Evolutionary conservation across 192 early-diverging fungal genomes (phyloP), one percentile per base, ranked within the genome.

Genomic region (Dimargaris cristalligena): DNA sequence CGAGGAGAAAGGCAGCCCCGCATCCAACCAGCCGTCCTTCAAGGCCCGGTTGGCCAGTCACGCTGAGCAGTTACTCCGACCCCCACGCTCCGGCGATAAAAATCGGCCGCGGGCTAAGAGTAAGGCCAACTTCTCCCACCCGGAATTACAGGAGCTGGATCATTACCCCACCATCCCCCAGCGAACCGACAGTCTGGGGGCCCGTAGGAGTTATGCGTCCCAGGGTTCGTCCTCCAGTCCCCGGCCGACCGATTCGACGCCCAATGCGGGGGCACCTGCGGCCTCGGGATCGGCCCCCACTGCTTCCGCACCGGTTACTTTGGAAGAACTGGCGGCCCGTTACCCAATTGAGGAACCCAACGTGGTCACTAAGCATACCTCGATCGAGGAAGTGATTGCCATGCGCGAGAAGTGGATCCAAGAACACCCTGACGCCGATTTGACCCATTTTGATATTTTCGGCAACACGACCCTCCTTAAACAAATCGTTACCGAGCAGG

Each of bases 401-500:
- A 56, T 56, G 54, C 14, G 16, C 20, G 54, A 56, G 34, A 29
- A 34, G 29, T 56, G 54, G 54, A 28, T 56, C 4, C 31, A 29
- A 16, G 54, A 56, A 33, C 10, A 56, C 30, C 54, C 54, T 33
- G 54, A 56, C 32, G 31, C 54, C 16, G 32, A 33, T 34, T 16
- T 56, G 54, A 18, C 26, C 2, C 1, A 31, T 14, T 23, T n/a
- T 16, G 20, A 56, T 2, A 34, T n/a, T 16, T 18, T 56, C n/a
- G 38, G 38, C 16, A 56, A 56, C 32, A 34, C 34, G 10, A 13
- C 26, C 2, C 26, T 56, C 29, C 16, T 56, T 14, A 56, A 56
- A 14, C 54, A 56, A 33, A 54, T 79, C 11, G 81, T 93, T 1
- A 86, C 88, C 0, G 89, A 91, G 66, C 77, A 85, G 58, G 66